A percentile compares a stretch with the other conserved stretches of the same genome.
Evolutionary conservation across 2,329 filamentous ascomycete species (phyloP).

Genomic region (Ilyonectria mors-panacis): DNA sequence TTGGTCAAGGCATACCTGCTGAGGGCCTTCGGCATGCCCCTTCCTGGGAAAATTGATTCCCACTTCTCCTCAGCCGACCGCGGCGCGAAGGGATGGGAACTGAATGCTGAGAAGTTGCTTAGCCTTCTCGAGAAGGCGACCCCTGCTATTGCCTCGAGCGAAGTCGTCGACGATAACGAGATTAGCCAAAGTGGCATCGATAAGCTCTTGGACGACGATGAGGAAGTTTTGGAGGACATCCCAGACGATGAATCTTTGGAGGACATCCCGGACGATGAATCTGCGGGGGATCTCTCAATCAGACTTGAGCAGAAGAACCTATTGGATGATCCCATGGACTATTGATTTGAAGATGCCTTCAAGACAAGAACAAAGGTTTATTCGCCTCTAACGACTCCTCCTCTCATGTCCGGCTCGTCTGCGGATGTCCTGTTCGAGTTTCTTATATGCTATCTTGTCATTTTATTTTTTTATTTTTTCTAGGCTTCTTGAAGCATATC

Average conservation of each 20-base stretch:
- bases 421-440: constrained; percentile 33
- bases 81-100: constrained; percentile 22
- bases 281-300: constrained; percentile 24
- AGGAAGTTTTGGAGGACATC: constrained; percentile 25
- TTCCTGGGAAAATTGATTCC: constrained; percentile 25
- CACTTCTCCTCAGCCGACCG: constrained; percentile 21
- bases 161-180: constrained; percentile 28
- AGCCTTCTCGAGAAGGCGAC: constrained; percentile 22
- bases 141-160: constrained; percentile 20
- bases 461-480: too few relatives aligned
- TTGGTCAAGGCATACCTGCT: constrained; percentile 19
- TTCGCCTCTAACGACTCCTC: too few relatives aligned
- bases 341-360: constrained; percentile 31
- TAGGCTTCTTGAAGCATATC: too few relatives aligned
- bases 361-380: too few relatives aligned
- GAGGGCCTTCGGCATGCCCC: constrained; percentile 22
- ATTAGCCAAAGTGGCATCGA: constrained; percentile 28
- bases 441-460: constrained; percentile 28
- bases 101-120: constrained; percentile 22
- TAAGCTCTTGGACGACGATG: constrained; percentile 31
- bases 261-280: constrained; percentile 28
- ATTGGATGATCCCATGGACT: constrained; percentile 27
- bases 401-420: not conserved
- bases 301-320: constrained; percentile 28
- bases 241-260: constrained; percentile 30